Conservation (phyloP, 306 rosid genomes). For the Heteromeles arbutifolia region DNA sequence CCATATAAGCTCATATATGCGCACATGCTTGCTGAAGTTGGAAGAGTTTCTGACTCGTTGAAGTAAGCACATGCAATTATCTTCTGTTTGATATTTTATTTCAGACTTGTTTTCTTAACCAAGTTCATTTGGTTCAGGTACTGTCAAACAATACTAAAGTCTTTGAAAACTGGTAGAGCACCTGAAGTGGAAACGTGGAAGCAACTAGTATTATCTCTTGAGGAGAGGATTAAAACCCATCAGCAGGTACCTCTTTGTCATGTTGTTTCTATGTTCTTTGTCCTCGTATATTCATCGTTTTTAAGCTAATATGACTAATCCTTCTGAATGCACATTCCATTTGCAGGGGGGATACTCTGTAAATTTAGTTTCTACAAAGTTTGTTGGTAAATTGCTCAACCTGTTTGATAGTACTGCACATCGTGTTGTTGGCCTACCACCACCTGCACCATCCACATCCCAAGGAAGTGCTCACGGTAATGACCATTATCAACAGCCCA, state of each 20-base stretch:
- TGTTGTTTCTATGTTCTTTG: background rate
- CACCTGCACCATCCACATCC: conserved; percentile 62
- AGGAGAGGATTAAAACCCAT: conserved; percentile 82
- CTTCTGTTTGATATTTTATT: conserved; percentile 11
- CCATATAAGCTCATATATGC: conserved; percentile 95
- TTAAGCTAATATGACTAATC: conserved; percentile 8
- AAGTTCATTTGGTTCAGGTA: conserved; percentile 41
- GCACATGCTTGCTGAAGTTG: conserved; percentile 90
- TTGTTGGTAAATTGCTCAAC: conserved; percentile 76
- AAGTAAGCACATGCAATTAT: conserved; percentile 51
- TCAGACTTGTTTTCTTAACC: background rate
- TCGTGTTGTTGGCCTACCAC: conserved; percentile 87
- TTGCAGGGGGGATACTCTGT: conserved; percentile 80
- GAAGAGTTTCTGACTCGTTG: conserved; percentile 82
- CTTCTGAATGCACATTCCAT: conserved; percentile 15
- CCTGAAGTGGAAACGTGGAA: conserved; percentile 89
- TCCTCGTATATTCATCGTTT: conserved; percentile 3
- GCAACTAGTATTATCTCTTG: conserved; percentile 69
- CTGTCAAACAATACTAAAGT: conserved; percentile 75
- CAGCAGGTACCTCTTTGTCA: conserved; percentile 50
- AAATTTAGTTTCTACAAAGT: conserved; percentile 67
- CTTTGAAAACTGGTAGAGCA: conserved; percentile 78
- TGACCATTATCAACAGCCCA: conserved; percentile 49
- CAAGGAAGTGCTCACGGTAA: conserved; percentile 44
- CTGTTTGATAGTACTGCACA: conserved; percentile 87